Conservation (phyloP, 352 stramenopile genomes). For the Phytophthora ohioensis region DNA sequence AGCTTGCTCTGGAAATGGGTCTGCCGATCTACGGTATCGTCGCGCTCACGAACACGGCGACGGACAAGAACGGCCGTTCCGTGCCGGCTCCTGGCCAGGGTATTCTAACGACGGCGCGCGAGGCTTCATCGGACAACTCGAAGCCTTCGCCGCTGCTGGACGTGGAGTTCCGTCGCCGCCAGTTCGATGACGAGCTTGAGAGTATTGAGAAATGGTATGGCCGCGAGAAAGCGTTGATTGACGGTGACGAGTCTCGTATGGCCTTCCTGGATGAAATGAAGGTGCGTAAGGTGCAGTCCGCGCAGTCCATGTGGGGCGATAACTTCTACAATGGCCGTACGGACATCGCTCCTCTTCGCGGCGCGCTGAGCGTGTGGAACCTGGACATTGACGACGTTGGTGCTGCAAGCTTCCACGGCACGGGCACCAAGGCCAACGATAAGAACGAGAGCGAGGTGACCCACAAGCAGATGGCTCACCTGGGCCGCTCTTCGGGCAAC, state of each 20-base stretch:
- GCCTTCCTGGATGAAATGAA: conserved; percentile 73
- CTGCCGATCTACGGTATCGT: conserved; percentile 89
- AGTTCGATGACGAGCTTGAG: conserved; percentile 80
- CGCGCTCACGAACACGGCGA: conserved; percentile 86
- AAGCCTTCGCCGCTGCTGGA: conserved; percentile 70
- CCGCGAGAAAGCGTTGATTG: conserved; percentile 58
- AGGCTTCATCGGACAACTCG: conserved; percentile 36
- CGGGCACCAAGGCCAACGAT: conserved; percentile 86
- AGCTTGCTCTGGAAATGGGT: conserved; percentile 89
- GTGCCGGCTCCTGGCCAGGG: conserved; percentile 86
- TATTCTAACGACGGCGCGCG: conserved; percentile 86
- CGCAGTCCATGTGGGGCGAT: conserved; percentile 75
- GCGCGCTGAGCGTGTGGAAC: conserved; percentile 82
- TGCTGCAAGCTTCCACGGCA: conserved; percentile 89
- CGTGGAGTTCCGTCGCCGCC: conserved; percentile 72
- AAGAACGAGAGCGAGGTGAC: conserved; percentile 91
- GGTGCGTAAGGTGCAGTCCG: conserved; percentile 69
- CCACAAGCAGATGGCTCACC: conserved; percentile 84
- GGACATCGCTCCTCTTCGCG: conserved; percentile 82
- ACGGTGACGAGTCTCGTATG: conserved; percentile 47
- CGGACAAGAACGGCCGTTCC: conserved; percentile 89
- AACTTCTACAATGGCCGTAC: conserved; percentile 65
- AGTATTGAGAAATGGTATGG: conserved; percentile 79
- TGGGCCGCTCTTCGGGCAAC: conserved; percentile 81
- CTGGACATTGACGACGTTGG: conserved; percentile 83